A percentile compares a stretch with the other conserved stretches of the same genome.
Conservation (phyloP, 345 rosid genomes). For the Acer negundo region DNA sequence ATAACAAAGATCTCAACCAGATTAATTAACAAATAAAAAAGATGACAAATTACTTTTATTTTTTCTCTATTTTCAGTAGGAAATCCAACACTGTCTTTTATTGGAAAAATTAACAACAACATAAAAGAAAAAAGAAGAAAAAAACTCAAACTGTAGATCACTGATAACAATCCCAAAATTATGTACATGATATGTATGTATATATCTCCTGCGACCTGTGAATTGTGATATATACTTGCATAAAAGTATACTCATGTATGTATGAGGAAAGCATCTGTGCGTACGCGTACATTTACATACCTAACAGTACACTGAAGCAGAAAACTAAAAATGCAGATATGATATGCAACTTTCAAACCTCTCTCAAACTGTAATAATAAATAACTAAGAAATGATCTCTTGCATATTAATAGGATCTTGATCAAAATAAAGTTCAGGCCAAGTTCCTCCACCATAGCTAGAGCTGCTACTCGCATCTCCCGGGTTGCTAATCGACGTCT, state of each 20-base stretch:
- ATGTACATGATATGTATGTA: conserved; percentile 1
- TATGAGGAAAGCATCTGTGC: neutral
- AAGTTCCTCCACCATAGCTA: conserved; percentile 43
- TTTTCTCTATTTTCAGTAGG: neutral
- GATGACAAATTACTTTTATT: neutral
- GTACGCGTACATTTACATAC: neutral
- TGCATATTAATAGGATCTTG: conserved; percentile 34
- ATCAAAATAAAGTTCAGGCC: conserved; percentile 46
- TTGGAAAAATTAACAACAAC: neutral
- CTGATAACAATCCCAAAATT: neutral
- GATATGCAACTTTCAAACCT: conserved; percentile 21
- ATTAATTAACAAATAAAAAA: neutral
- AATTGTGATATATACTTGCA: neutral
- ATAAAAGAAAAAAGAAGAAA: neutral
- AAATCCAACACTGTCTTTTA: neutral
- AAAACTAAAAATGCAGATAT: neutral
- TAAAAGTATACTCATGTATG: neutral
- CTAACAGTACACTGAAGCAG: neutral
- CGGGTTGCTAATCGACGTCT: conserved; percentile 36
- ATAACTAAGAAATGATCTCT: conserved; percentile 34
- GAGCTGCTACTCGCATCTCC: conserved; percentile 51
- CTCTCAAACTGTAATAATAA: neutral
- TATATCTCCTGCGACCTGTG: neutral
- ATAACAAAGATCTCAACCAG: neutral
- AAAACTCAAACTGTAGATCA: neutral